Conservation (phyloP, 805 yeast species). For the Pichia exigua region DNA sequence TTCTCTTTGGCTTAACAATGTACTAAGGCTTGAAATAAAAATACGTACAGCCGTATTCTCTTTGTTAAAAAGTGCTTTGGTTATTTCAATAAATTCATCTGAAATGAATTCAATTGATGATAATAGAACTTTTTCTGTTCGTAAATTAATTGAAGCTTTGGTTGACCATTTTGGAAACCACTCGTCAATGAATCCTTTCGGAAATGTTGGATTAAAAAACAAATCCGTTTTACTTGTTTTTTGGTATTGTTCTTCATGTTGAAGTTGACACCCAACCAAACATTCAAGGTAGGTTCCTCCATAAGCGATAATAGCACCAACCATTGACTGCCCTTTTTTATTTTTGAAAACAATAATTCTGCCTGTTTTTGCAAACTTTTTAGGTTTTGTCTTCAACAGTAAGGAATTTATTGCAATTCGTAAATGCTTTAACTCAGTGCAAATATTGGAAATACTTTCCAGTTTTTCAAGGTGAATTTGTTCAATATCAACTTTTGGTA, state of each 20-base stretch:
- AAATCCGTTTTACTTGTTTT: slow-evolving; percentile 15
- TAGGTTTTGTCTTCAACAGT: slow-evolving; percentile 39
- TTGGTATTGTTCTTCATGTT: background rate
- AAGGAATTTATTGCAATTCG: slow-evolving; percentile 20
- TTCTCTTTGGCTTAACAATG: slow-evolving; percentile 20
- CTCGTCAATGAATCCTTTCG: slow-evolving; percentile 26
- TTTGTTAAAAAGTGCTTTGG: slow-evolving; percentile 1
- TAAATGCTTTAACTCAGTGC: background rate
- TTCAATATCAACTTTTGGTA: slow-evolving; percentile 29
- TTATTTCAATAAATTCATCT: slow-evolving; percentile 26
- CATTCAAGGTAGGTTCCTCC: slow-evolving; percentile 10
- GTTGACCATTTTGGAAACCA: slow-evolving; percentile 30
- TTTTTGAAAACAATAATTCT: slow-evolving; percentile 54
- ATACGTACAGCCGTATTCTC: background rate
- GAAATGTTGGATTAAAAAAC: slow-evolving; percentile 21
- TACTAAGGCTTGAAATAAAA: background rate
- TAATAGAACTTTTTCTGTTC: slow-evolving; percentile 32
- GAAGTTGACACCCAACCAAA: slow-evolving; percentile 28
- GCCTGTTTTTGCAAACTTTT: slow-evolving; percentile 44
- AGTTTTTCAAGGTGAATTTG: slow-evolving; percentile 35
- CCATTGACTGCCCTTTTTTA: slow-evolving; percentile 21
- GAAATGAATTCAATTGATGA: slow-evolving; percentile 38
- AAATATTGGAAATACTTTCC: slow-evolving; percentile 35
- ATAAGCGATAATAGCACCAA: background rate
- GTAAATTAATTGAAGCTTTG: slow-evolving; percentile 1